Evolutionary conservation across 306 rosid species (phyloP), one percentile per base, ranked within the genome.

Genomic region (Begonia fuchsioides): DNA sequence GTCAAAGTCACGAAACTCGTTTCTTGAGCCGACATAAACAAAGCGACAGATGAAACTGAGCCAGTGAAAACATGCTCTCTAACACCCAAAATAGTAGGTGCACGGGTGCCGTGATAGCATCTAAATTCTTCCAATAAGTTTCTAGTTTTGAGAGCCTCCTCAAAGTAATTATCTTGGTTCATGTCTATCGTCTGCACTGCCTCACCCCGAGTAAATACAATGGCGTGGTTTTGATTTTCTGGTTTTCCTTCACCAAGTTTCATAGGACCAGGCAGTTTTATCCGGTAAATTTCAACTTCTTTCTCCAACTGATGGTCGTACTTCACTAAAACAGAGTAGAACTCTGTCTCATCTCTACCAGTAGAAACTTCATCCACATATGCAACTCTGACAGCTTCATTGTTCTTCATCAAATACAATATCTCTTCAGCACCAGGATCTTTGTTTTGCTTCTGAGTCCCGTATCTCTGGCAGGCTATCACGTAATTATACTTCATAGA

Each of bases 11-110:
- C 96, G 71, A 87, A 87, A 59, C 96, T 82, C 2, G 87, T 63
- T 75, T 87, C 94, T 52, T 87, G 96, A 64, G 92, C 87, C 15
- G 96, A 87, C 96, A 87, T 87, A 66, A 87, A 87, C 94, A 87
- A 75, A 16, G 96, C 96, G 57, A 87, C 87, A 53, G 96, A 87
- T 14, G 94, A 87, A 76, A 87, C 96, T 1, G 83, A 77, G 55
- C 94, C 96, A 17, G 96, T 87, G 63, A 87, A 87, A 49, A 82
- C 66, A 65, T 79, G 92, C 53, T 82, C 96, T 59, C 96, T 73
- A 43, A 87, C 96, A 63, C 96, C 96, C 78, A 87, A 64, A 69
- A 87, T 82, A 3, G 94, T 75, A 11, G 96, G 94, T 63, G 72
- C 77, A 53, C 87, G 61, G 44, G 73, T 72, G 39, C 94, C 96